Evolutionary conservation across 768 basidiomycete genomes (phyloP), one percentile per base, ranked within the genome.

Genomic region (Rhizopogon vulgaris): DNA sequence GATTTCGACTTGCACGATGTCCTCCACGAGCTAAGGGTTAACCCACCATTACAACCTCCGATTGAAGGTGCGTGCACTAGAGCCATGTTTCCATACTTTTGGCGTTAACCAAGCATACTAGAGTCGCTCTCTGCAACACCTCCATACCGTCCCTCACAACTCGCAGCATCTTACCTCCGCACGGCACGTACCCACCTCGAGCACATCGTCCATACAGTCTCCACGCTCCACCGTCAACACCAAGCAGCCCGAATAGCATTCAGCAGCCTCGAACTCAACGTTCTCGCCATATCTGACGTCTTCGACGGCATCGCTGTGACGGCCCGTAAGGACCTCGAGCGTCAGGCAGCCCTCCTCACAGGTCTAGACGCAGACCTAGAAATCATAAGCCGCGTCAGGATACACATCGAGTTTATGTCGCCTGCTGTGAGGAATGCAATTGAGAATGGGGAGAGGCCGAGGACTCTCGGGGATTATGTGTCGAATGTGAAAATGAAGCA

Each of bases 391-490:
- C 75, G 75, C 30, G 81, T 93, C 6, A 71, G 71, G 39, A 79
- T 93, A 4, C 88, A 92, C 59, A 73, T 76, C 49, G 87, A 90
- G 52, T 91, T 92, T 57, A 71, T 90, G 68, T 87, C 85, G 14
- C 71, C 77, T 6, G 70, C 79, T 1, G 79, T 83, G 47, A 74
- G 85, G 34, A 83, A 76, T 58, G 82, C 85, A 2, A 86, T 90
- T 40, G 86, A 90, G 52, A 73, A 78, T 0, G 90, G 87, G 3
- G 83, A 83, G 51, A 78, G 73, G 50, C 78, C 78, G 12, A 74
- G 90, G 41, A 86, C 84, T 10, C 66, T 93, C 38, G 87, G 84
- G 10, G 88, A 89, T 63, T 93, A 91, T 65, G 88, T 93, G 24
- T 85, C 85, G 14, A 77, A 74, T 57, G 78, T 73, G 46, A 89